phyloP scores from a whole-genome alignment of 768 basidiomycete species.

The Boletus bicolor region DNA sequence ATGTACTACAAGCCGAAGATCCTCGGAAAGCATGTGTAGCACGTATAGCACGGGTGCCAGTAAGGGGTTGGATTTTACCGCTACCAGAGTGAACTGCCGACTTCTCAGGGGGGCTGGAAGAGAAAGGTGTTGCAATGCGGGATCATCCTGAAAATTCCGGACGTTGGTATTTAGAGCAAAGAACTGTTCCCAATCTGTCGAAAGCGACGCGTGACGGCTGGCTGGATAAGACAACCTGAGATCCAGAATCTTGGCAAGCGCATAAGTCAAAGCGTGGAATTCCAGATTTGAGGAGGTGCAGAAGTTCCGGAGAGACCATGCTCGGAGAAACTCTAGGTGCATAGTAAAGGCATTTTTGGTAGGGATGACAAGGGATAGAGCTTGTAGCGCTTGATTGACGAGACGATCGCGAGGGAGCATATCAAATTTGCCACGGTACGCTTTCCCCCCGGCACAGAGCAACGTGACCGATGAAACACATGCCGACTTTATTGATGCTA shows the following conservation, averaged over 20 bases:
- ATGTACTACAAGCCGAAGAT: constrained; percentile 56
- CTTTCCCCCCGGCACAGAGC: constrained; percentile 49
- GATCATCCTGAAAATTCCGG: constrained; percentile 56
- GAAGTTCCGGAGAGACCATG: constrained; percentile 51
- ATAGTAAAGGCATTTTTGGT: constrained; percentile 52
- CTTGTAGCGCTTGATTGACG: constrained; percentile 56
- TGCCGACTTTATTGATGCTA: constrained; percentile 47
- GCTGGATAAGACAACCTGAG: constrained; percentile 30
- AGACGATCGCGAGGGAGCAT: constrained; percentile 54
- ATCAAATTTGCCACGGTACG: constrained; percentile 48
- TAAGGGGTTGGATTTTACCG: constrained; percentile 39
- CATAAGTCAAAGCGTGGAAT: constrained; percentile 53
- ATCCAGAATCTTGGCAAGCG: constrained; percentile 49
- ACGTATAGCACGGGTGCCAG: constrained; percentile 65
- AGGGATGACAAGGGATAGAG: constrained; percentile 61
- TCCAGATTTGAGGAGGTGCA: constrained; percentile 46
- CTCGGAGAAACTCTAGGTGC: constrained; percentile 52
- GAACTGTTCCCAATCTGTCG: constrained; percentile 49
- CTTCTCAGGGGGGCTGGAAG: constrained; percentile 33
- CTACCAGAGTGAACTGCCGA: constrained; percentile 22
- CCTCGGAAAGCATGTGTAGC: constrained; percentile 77
- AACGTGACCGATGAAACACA: constrained; percentile 52
- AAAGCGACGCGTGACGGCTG: constrained; percentile 8
- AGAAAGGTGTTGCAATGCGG: constrained; percentile 46
- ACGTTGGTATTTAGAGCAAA: constrained; percentile 40